Base-by-base conservation (phyloP, 495 filamentous ascomycete species). In the Parachaetomium inaequale region DNA sequence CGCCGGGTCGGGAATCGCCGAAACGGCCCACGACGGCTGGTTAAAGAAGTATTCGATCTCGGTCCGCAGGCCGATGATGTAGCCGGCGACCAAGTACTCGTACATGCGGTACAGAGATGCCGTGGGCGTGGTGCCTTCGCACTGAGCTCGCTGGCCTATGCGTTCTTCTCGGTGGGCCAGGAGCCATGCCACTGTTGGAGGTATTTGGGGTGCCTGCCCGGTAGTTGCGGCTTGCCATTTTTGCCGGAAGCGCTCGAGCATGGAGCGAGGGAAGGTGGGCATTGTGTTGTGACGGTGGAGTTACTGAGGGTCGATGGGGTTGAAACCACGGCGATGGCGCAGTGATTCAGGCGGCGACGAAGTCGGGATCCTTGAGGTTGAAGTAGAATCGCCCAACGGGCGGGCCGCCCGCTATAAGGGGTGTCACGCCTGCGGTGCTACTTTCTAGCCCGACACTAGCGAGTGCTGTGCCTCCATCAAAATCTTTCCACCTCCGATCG, bases 21-120 rank as follows among this genome's bases (percentile, higher is more conserved):
- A 40, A 21, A 55, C 53, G 25, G 53, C 32, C 53, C 53, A 55
- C 15, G 53, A 26, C 2, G 53, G 53, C 36, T 55, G 53, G 36
- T 55, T 55, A 12, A 42, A 42, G 23, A 55, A 55, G 19, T 26
- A 28, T 17, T 58, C 55, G 26, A 58, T 58, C 42, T 58, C 55
- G 5, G 15, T 58, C 17, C 55, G 55, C 55, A 58, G 42, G n/a
- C 55, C 55, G 28, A 47, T 34, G 40, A 11, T 58, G 55, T 45
- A 32, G 25, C 28, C 25, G 40, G 36, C n/a, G 2, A 58, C 55
- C 0, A 58, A 17, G 11, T 58, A 58, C 28, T 47, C 55, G 42
- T 58, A 58, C 55, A 58, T 58, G 55, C 55, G 55, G 28, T 57
- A 58, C 14, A 58, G 14, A 17, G 55, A 56, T 12, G 54, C 54